These are phyloP conservation scores for Ogataea degrootiae DNA, from an alignment of 805 yeast genomes.

Conservation along the genomic window DNA sequence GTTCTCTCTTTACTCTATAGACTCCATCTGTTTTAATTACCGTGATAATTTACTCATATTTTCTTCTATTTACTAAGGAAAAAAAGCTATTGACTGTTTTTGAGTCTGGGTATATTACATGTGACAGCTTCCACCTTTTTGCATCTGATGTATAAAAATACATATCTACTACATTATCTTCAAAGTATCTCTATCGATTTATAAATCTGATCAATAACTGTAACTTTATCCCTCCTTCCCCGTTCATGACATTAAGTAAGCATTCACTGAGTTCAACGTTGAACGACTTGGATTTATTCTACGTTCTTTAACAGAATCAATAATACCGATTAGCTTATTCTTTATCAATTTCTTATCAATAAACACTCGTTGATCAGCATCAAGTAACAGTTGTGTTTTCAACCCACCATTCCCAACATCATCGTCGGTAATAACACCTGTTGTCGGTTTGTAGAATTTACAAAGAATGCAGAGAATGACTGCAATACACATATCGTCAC, in stretches of 20 bases:
- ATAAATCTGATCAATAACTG: background rate
- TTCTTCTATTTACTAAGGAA: too few species aligned
- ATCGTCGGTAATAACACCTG: slow-evolving; percentile 15
- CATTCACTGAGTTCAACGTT: slow-evolving; percentile 67
- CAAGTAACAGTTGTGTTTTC: background rate
- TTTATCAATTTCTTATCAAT: slow-evolving; percentile 27
- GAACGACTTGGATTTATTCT: slow-evolving; percentile 73
- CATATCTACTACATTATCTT: too few species aligned
- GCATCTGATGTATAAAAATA: too few species aligned
- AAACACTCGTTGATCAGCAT: background rate
- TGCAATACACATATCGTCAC: slow-evolving; percentile 63
- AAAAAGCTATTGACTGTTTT: too few species aligned
- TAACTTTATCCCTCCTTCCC: background rate
- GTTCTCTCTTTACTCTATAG: too few species aligned
- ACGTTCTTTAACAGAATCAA: slow-evolving; percentile 23
- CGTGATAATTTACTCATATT: too few species aligned
- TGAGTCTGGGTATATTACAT: too few species aligned
- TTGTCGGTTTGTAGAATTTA: slow-evolving; percentile 27
- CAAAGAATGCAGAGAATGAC: slow-evolving; percentile 51
- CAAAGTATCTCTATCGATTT: too few species aligned
- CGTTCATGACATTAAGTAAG: slow-evolving; percentile 42
- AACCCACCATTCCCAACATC: background rate
- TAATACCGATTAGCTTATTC: slow-evolving; percentile 48
- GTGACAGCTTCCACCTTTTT: too few species aligned
- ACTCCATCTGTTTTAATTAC: too few species aligned